Evolutionary conservation across 129 eudicot genomes (phyloP).

Genomic region (Smallanthus sonchifolius): DNA sequence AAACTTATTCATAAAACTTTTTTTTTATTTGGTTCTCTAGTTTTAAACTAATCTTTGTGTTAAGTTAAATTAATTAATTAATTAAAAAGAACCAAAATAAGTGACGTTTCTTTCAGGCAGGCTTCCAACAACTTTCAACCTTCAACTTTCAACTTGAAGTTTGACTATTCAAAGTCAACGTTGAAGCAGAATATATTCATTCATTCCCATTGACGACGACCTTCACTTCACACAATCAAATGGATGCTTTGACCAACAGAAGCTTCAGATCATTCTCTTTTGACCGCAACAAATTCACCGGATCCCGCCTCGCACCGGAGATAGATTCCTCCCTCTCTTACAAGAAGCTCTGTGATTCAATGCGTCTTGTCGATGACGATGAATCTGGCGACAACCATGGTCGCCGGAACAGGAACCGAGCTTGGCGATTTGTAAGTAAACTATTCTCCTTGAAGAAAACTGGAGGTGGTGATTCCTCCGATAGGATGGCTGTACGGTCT

Average conservation of each 20-base stretch:
- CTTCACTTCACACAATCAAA: neutral
- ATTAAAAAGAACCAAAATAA: neutral
- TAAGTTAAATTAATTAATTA: neutral
- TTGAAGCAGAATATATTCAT: neutral
- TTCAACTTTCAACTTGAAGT: too few relatives aligned
- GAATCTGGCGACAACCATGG: neutral
- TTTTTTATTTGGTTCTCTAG: too few relatives aligned
- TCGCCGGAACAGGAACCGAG: neutral
- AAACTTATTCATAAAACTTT: too few relatives aligned
- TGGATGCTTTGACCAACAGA: neutral
- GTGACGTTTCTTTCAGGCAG: neutral
- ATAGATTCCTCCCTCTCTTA: neutral
- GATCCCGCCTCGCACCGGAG: neutral
- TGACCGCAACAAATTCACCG: neutral
- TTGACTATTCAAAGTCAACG: neutral
- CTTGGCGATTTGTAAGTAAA: slow-evolving; percentile 1
- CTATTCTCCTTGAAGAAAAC: neutral
- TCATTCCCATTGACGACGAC: neutral
- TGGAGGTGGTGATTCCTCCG: neutral
- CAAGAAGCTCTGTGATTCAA: neutral
- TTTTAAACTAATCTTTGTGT: too few relatives aligned
- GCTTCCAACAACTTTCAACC: neutral
- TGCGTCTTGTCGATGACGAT: neutral
- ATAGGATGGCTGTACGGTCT: neutral
- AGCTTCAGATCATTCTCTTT: neutral